A percentile compares a stretch with the other conserved stretches of the same genome.
These are phyloP conservation scores for Dendrobium nobile DNA, from an alignment of 106 monocot species.

Conservation along the genomic window DNA sequence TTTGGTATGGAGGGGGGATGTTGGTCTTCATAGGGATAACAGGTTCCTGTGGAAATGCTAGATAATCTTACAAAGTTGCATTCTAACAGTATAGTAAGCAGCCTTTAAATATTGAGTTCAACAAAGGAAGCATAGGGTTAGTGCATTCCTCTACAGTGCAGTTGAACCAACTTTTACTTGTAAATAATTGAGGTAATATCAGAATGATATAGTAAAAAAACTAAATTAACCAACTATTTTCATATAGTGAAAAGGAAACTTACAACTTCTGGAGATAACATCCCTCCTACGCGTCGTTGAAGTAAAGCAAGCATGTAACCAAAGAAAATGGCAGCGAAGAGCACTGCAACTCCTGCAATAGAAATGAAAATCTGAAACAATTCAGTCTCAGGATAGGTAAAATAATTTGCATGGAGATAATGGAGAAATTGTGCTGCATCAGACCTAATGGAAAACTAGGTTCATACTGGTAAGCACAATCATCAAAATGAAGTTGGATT, in stretches of 20 bases:
- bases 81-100: not conserved
- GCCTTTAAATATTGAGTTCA: not conserved
- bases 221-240: not conserved
- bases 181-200: not conserved
- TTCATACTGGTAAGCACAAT: constrained; percentile 84
- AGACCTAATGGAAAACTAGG: constrained; percentile 72
- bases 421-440: not conserved
- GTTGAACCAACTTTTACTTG: no score
- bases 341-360: constrained; percentile 78
- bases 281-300: constrained; percentile 64
- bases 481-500: constrained; percentile 82
- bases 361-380: not conserved
- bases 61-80: not conserved
- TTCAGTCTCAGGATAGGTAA: not conserved
- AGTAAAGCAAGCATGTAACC: constrained; percentile 99
- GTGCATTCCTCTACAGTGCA: no score
- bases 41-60: constrained; percentile 30
- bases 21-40: constrained; percentile 26
- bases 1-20: constrained; percentile 59
- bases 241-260: constrained; percentile 15
- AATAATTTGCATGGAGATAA: not conserved
- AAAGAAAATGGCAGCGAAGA: constrained; percentile 91
- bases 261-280: constrained; percentile 67
- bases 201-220: not conserved
- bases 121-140: not conserved